phyloP scores from a whole-genome alignment of 1,284 basidiomycete species.

The Inonotus obliquus region DNA sequence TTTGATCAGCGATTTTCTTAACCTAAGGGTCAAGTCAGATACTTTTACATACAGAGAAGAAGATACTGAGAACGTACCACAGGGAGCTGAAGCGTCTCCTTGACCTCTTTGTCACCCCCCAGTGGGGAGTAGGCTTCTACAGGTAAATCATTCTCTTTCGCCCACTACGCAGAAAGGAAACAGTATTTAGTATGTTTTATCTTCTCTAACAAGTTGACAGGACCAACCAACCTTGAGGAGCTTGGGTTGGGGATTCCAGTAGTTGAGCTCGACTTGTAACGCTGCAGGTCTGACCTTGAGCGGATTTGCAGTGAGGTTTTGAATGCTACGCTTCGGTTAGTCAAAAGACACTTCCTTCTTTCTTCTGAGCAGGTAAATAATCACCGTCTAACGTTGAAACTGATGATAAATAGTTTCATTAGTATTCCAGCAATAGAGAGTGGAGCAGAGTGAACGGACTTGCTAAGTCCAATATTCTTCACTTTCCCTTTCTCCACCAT shows the following conservation, averaged over 20 bases:
- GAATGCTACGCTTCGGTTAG: slow-evolving; percentile 33
- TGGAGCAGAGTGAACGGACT: slow-evolving; percentile 36
- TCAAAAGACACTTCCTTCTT: not conserved
- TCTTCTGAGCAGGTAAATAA: slow-evolving; percentile 1
- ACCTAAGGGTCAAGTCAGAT: slow-evolving; percentile 32
- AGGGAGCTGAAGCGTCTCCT: slow-evolving; percentile 48
- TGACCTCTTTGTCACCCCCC: slow-evolving; percentile 58
- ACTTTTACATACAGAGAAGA: not conserved
- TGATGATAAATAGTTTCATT: slow-evolving; percentile 26
- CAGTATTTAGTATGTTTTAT: not conserved
- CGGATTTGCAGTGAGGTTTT: slow-evolving; percentile 65
- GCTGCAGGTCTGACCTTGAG: slow-evolving; percentile 74
- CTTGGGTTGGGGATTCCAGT: slow-evolving; percentile 80
- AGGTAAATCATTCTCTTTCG: slow-evolving; percentile 57
- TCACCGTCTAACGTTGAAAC: slow-evolving; percentile 52
- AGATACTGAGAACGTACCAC: slow-evolving; percentile 40
- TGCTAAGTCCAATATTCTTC: slow-evolving; percentile 81
- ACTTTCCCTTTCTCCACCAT: slow-evolving; percentile 75
- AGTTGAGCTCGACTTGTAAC: slow-evolving; percentile 82
- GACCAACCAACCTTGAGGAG: slow-evolving; percentile 50
- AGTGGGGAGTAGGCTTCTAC: slow-evolving; percentile 76
- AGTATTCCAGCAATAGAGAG: too few relatives aligned
- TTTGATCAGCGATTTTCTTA: slow-evolving; percentile 54
- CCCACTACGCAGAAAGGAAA: slow-evolving; percentile 39
- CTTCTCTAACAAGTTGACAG: not conserved